A percentile compares a stretch with the other conserved stretches of the same genome.
phyloP scores from a whole-genome alignment of 805 yeast genomes.

The Metschnikowia arizonensis region DNA sequence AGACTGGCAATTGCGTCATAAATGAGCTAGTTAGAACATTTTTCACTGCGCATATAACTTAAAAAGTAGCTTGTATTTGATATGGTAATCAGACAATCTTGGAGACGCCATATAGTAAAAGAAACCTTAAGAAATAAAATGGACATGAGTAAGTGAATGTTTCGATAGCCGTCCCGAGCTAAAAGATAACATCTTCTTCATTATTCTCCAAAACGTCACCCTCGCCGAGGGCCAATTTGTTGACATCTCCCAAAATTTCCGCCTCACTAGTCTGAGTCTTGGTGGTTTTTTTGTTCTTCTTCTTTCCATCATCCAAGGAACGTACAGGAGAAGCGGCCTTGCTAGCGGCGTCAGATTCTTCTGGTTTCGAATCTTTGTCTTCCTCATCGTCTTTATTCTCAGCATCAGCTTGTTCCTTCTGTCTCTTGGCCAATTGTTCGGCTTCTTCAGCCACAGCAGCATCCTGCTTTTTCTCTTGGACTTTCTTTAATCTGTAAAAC shows the following conservation, averaged over 20 bases:
- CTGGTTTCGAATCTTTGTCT: slow-evolving; percentile 6
- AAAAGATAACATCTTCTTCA: slow-evolving; percentile 46
- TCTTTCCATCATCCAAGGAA: slow-evolving; percentile 9
- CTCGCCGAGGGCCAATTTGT: slow-evolving; percentile 22
- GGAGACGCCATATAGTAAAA: not conserved
- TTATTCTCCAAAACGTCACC: slow-evolving; percentile 36
- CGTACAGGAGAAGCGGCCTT: slow-evolving; percentile 5
- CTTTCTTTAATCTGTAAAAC: slow-evolving; percentile 92
- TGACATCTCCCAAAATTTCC: slow-evolving; percentile 26
- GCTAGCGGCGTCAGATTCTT: slow-evolving; percentile 1
- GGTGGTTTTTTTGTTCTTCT: slow-evolving; percentile 14
- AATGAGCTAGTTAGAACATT: not conserved
- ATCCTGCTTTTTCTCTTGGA: slow-evolving; percentile 87
- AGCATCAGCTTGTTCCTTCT: slow-evolving; percentile 16
- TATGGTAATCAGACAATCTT: not conserved
- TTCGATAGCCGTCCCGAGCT: slow-evolving; percentile 4
- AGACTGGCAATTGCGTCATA: not conserved
- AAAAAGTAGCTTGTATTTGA: not conserved
- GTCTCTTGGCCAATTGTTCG: slow-evolving; percentile 32
- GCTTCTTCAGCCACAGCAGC: slow-evolving; percentile 65
- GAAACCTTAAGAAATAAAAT: slow-evolving; percentile 1
- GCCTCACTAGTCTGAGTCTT: slow-evolving; percentile 13
- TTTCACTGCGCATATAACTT: not conserved
- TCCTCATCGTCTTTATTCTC: slow-evolving; percentile 15
- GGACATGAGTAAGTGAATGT: not conserved